phyloP scores from a whole-genome alignment of 805 yeast genomes.

The Candida endomychidarum region DNA sequence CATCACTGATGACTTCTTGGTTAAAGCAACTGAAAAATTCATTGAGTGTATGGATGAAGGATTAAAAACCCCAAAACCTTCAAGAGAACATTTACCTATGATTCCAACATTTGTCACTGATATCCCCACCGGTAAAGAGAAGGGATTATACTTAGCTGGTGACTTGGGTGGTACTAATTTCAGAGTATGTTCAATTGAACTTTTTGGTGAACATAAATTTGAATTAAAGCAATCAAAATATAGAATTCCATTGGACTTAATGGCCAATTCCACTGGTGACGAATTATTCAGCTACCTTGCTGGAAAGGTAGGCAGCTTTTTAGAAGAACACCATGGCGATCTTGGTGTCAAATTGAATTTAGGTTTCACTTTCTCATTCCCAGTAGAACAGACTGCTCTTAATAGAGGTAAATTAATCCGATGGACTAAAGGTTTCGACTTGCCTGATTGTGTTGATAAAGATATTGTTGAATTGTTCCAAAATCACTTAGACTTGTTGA shows the following conservation, averaged over 20 bases:
- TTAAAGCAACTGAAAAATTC: constrained; percentile 54
- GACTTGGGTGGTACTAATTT: constrained; percentile 97
- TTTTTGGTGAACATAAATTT: constrained; percentile 80
- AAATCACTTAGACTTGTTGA: constrained; percentile 56
- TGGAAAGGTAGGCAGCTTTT: constrained; percentile 60
- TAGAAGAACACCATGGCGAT: constrained; percentile 64
- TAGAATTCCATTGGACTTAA: constrained; percentile 74
- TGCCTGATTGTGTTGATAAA: constrained; percentile 78
- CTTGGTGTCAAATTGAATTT: constrained; percentile 64
- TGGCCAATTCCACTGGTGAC: constrained; percentile 62
- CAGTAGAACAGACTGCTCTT: constrained; percentile 81
- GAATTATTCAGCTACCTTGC: constrained; percentile 79
- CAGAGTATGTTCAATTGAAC: constrained; percentile 83
- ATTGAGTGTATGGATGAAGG: constrained; percentile 63
- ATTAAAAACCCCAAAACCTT: constrained; percentile 38
- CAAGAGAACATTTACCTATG: constrained; percentile 67
- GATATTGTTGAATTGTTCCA: constrained; percentile 81
- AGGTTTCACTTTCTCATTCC: constrained; percentile 95
- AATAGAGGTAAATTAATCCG: constrained; percentile 79
- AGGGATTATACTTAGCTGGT: constrained; percentile 82
- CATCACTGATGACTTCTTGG: constrained; percentile 42
- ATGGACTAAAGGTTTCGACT: constrained; percentile 96
- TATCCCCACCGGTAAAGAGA: constrained; percentile 82
- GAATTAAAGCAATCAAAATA: constrained; percentile 71
- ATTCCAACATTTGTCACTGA: constrained; percentile 87